Conservation (phyloP, 306 rosid genomes). For the Cucurbita moschata region DNA sequence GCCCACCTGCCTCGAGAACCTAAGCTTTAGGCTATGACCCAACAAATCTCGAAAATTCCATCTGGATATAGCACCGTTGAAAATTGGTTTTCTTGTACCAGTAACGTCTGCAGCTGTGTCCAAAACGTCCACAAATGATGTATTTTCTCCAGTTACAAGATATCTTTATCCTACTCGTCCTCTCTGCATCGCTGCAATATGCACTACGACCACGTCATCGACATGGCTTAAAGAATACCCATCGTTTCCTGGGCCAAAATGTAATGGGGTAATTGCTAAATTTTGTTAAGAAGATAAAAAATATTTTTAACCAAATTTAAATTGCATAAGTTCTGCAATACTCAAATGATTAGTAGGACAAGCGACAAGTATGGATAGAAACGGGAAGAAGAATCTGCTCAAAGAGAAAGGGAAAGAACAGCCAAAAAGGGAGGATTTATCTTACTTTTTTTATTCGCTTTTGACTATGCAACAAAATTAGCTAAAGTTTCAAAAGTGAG, state of each 20-base stretch:
- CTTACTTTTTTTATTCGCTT: background rate
- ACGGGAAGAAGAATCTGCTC: background rate
- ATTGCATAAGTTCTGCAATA: background rate
- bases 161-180: slow-evolving; percentile 43
- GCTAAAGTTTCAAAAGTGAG: background rate
- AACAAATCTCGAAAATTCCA: too few relatives aligned
- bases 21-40: too few relatives aligned
- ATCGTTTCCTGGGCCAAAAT: slow-evolving; percentile 59
- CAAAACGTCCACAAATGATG: slow-evolving; percentile 58
- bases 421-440: background rate
- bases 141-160: background rate
- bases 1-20: too few relatives aligned
- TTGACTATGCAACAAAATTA: background rate
- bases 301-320: background rate
- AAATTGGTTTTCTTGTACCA: slow-evolving; percentile 36
- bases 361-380: background rate
- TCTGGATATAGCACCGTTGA: too few relatives aligned
- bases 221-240: slow-evolving; percentile 65
- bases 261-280: slow-evolving; percentile 41
- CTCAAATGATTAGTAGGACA: background rate
- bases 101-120: slow-evolving; percentile 60
- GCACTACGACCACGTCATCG: slow-evolving; percentile 81
- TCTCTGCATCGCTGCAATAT: slow-evolving; percentile 50
- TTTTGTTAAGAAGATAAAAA: too few relatives aligned
- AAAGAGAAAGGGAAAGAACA: background rate